phyloP scores from a whole-genome alignment of 345 rosid species.

The Kandelia obovata region DNA sequence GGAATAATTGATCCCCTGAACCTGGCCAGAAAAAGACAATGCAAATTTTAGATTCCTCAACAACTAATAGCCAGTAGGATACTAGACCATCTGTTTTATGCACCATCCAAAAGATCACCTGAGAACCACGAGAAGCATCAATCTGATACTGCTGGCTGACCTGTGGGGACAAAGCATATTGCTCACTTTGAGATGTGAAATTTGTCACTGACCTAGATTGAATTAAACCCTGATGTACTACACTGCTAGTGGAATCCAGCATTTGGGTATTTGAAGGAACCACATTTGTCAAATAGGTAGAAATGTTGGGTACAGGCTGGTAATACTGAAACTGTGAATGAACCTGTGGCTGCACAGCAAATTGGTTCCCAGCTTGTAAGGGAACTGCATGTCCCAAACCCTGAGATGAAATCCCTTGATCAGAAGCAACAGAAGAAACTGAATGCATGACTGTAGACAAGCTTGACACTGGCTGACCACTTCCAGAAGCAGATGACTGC shows the following conservation, averaged over 20 bases:
- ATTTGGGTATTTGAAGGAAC: constrained; percentile 38
- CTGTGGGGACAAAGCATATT: constrained; percentile 48
- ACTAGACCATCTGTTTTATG: constrained; percentile 27
- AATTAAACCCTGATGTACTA: constrained; percentile 45
- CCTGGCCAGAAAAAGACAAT: constrained; percentile 36
- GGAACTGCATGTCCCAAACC: constrained; percentile 44
- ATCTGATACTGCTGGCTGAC: constrained; percentile 54
- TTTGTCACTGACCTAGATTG: constrained; percentile 37
- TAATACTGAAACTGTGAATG: constrained; percentile 44
- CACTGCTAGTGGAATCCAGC: constrained; percentile 44
- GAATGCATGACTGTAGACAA: constrained; percentile 36
- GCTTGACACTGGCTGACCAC: constrained; percentile 43
- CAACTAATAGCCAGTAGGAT: constrained; percentile 37
- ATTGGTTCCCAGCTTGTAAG: constrained; percentile 46
- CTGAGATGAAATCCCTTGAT: constrained; percentile 39
- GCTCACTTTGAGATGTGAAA: constrained; percentile 50
- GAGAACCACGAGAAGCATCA: constrained; percentile 32
- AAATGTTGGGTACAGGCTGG: constrained; percentile 33
- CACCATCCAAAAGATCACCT: constrained; percentile 22
- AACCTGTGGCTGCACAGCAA: constrained; percentile 38
- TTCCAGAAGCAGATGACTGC: constrained; percentile 40
- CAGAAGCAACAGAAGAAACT: constrained; percentile 36
- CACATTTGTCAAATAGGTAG: constrained; percentile 42
- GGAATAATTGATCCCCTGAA: constrained; percentile 38
- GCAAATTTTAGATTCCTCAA: constrained; percentile 36